Conservation (phyloP, 495 filamentous ascomycete genomes). For the Xylaria scruposa region DNA sequence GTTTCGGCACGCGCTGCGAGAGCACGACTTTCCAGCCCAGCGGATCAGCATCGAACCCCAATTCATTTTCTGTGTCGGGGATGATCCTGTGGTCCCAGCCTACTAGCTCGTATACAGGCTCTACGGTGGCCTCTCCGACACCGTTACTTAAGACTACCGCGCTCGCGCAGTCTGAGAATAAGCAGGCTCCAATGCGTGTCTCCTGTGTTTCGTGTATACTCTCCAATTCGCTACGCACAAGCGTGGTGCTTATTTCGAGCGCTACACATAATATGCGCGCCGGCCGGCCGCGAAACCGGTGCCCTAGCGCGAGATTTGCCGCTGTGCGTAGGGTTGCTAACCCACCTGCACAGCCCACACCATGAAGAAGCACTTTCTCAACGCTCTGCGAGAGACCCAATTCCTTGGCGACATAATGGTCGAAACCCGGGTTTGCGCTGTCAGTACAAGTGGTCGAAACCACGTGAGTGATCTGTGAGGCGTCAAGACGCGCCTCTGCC, state of each 20-base stretch:
- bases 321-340: slow-evolving; percentile 67
- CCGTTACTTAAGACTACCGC: slow-evolving; percentile 65
- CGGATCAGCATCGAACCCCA: slow-evolving; percentile 67
- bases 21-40: slow-evolving; percentile 69
- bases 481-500: slow-evolving; percentile 55
- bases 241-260: slow-evolving; percentile 64
- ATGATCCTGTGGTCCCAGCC: slow-evolving; percentile 64
- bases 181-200: slow-evolving; percentile 62
- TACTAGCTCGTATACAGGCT: slow-evolving; percentile 61
- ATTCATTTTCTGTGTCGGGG: slow-evolving; percentile 61
- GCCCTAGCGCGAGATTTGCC: slow-evolving; percentile 65
- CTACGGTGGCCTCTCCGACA: slow-evolving; percentile 44
- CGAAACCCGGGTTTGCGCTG: slow-evolving; percentile 72
- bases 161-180: slow-evolving; percentile 71
- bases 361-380: slow-evolving; percentile 67
- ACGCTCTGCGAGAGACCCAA: slow-evolving; percentile 56
- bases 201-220: slow-evolving; percentile 58
- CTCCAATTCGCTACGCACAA: slow-evolving; percentile 66
- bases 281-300: slow-evolving; percentile 55
- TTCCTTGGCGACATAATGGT: slow-evolving; percentile 64
- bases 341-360: slow-evolving; percentile 67
- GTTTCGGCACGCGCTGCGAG: slow-evolving; percentile 60
- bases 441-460: slow-evolving; percentile 72
- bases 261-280: slow-evolving; percentile 65
- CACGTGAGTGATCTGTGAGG: slow-evolving; percentile 65